Evolutionary conservation across 192 early-diverging fungal species (phyloP).

Genomic region (Linnemannia exigua): DNA sequence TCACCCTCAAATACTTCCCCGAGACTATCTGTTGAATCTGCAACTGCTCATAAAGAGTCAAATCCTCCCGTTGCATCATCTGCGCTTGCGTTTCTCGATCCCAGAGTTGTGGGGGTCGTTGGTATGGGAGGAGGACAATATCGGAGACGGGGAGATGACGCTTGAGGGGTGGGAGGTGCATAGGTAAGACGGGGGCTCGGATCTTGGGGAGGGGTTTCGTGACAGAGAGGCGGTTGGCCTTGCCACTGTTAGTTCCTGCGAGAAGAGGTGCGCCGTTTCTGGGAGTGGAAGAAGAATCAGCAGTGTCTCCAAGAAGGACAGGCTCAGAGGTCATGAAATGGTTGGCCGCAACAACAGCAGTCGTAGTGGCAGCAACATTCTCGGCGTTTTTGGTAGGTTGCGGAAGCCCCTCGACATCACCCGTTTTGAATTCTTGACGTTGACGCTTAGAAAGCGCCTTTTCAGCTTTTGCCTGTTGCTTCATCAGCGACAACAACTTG

Average conservation of each 20-base stretch:
- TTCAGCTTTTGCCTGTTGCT: neutral
- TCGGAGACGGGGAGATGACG: neutral
- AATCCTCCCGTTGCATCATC: neutral
- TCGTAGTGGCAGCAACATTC: neutral
- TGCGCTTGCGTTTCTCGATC: neutral
- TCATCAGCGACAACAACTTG: neutral
- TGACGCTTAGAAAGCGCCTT: neutral
- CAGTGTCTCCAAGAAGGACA: neutral
- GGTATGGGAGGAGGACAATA: constrained; percentile 7
- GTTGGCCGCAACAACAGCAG: neutral
- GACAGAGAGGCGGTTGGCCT: neutral
- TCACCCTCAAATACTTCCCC: neutral
- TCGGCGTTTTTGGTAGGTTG: neutral
- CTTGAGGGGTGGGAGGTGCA: constrained; percentile 7
- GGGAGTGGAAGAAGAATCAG: neutral
- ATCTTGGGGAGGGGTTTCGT: neutral
- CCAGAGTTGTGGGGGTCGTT: constrained; percentile 12
- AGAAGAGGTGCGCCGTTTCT: neutral
- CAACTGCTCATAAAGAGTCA: neutral
- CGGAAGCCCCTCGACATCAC: neutral
- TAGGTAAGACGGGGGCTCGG: neutral
- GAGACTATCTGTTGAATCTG: neutral
- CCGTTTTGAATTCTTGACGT: neutral
- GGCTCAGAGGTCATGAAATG: neutral
- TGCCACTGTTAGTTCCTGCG: neutral